Base-by-base conservation (phyloP, 345 rosid genomes). In the Mangifera indica region DNA sequence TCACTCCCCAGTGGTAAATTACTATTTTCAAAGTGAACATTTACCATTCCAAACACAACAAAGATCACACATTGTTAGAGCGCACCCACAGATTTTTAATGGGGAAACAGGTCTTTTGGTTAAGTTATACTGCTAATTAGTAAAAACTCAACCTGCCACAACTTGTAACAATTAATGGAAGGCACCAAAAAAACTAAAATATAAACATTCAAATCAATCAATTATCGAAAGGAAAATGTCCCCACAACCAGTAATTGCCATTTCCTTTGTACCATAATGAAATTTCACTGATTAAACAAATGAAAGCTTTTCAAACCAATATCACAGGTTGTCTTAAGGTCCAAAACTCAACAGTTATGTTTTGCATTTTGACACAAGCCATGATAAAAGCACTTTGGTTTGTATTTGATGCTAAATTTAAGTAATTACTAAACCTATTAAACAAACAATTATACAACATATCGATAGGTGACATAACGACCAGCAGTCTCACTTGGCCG, bases 401-500 rank as follows among this genome's bases (percentile, higher is more conserved):
- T 18, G 52, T 55, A 55, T 6, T 11, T 24, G 59, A 68, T 40
- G 10, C 55, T 3, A n/a, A 37, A 69, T 40, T 37, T 14, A 58
- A 45, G 12, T 70, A 11, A 59, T 55, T 22, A 54, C 9, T 40
- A 44, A 7, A 40, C n/a, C 22, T 18, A n/a, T 7, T 55, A 3
- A 34, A 49, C 48, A 52, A 58, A 32, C 18, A 34, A 46, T 86
- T 71, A 88, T 40, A 88, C 90, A 74, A 84, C 92, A 67, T 84
- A 84, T 61, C 92, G 80, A 57, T 86, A 88, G 48, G 92, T 88
- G 73, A 88, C 80, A 70, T 88, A 88, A 60, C 92, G 87, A 69
- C 92, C 92, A 14, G 90, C 90, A 7, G 92, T 88, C 75, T 88
- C 92, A 74, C 90, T 88, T 0, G 92, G 87, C 70, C 92, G 82